Conservation (phyloP, 2,329 filamentous ascomycete species). For the Cytospora paraplurivora region DNA sequence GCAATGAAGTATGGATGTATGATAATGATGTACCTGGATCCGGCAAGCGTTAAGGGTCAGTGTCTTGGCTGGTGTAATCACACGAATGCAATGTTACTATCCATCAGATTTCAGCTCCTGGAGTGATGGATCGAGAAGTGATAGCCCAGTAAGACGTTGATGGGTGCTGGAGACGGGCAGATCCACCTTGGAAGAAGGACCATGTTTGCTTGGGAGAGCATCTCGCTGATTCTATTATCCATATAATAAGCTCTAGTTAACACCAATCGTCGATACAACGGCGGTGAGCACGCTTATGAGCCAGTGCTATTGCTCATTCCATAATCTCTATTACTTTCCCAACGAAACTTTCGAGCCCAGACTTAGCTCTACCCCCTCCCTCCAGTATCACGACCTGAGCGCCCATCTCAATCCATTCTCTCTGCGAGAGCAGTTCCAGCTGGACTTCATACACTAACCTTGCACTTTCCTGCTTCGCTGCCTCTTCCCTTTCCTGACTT, state of each 20-base stretch:
- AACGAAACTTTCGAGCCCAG: constrained; percentile 71
- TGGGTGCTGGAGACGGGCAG: not conserved
- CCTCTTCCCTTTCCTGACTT: constrained; percentile 48
- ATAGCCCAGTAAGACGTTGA: not conserved
- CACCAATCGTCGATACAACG: not conserved
- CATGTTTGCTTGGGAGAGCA: not conserved
- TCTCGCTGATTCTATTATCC: not conserved
- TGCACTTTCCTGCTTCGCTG: constrained; percentile 33
- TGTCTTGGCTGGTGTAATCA: not conserved
- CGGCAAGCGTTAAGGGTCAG: not conserved
- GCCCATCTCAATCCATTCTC: constrained; percentile 74
- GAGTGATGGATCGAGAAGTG: not conserved
- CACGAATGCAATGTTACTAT: not conserved
- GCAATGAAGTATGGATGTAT: not conserved
- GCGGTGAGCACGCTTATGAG: not conserved
- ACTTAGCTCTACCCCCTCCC: constrained; percentile 67
- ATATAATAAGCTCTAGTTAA: not conserved
- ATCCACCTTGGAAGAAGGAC: not conserved
- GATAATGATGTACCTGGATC: not conserved
- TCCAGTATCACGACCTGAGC: constrained; percentile 72
- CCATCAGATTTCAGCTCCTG: not conserved
- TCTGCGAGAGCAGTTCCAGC: constrained; percentile 67
- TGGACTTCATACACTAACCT: constrained; percentile 55
- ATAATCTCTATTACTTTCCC: constrained; percentile 66
- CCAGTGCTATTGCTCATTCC: constrained; percentile 46